Percentiles rank a stretch among this genome's conserved stretches.
These are phyloP conservation scores for Lichina pygmaea DNA, from an alignment of 495 filamentous ascomycete genomes.

Conservation along the genomic window DNA sequence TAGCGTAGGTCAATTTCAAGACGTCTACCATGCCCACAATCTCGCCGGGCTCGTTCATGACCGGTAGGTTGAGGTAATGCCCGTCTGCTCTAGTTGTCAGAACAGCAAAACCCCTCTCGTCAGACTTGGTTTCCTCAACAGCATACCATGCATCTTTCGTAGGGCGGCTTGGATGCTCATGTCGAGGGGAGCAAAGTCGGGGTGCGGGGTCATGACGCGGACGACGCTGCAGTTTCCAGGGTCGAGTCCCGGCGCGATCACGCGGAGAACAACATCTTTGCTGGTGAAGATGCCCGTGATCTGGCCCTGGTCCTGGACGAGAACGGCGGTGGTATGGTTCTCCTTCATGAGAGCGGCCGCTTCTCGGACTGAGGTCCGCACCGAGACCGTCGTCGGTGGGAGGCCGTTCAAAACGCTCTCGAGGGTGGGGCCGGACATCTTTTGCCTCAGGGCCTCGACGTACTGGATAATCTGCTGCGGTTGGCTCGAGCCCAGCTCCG, in stretches of 20 bases:
- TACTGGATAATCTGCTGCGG: constrained; percentile 98
- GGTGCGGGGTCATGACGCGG: constrained; percentile 95
- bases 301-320: constrained; percentile 88
- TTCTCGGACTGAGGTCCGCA: constrained; percentile 86
- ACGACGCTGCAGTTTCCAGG: constrained; percentile 90
- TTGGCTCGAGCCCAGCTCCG: constrained; percentile 83
- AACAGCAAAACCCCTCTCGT: background rate
- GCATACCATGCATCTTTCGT: constrained; percentile 85
- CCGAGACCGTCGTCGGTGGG: constrained; percentile 81
- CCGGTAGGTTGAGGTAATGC: constrained; percentile 89
- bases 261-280: constrained; percentile 94
- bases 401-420: constrained; percentile 81
- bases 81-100: constrained; percentile 33
- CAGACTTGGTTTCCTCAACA: background rate
- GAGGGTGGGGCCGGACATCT: constrained; percentile 95
- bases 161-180: constrained; percentile 98
- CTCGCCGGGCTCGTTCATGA: constrained; percentile 92
- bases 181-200: constrained; percentile 92
- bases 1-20: constrained; percentile 90
- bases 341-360: constrained; percentile 91
- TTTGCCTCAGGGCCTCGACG: constrained; percentile 75
- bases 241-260: constrained; percentile 90
- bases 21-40: constrained; percentile 99
- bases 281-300: constrained; percentile 99
- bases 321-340: constrained; percentile 83